phyloP scores from a whole-genome alignment of 768 basidiomycete species.

The Russula brevipes region DNA sequence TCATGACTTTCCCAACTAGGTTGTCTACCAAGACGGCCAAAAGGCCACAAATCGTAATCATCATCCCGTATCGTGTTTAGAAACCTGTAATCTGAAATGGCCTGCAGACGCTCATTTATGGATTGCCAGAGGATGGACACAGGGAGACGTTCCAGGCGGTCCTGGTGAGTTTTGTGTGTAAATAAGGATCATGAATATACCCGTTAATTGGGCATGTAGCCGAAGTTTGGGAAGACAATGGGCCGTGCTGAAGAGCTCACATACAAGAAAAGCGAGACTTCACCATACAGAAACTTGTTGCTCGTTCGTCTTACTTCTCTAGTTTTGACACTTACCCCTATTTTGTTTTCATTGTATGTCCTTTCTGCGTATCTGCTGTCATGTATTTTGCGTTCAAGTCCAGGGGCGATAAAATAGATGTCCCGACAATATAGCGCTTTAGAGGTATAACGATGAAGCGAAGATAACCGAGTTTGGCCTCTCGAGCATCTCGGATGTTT shows the following conservation, averaged over 20 bases:
- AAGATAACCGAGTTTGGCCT: conserved; percentile 92
- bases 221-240: conserved; percentile 51
- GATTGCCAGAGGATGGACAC: conserved; percentile 62
- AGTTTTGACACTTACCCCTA: background rate
- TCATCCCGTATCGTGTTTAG: background rate
- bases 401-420: background rate
- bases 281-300: background rate
- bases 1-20: conserved; percentile 28
- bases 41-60: conserved; percentile 43
- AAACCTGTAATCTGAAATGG: background rate
- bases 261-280: background rate
- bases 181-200: background rate
- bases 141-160: conserved; percentile 51
- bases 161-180: conserved; percentile 34
- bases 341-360: background rate
- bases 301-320: background rate
- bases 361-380: background rate
- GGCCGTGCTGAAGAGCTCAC: conserved; percentile 36
- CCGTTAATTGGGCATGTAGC: conserved; percentile 31
- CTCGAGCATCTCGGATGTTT: conserved; percentile 87
- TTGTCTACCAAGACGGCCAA: conserved; percentile 44
- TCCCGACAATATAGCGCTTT: conserved; percentile 13
- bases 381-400: background rate
- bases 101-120: conserved; percentile 46
- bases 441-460: conserved; percentile 81